These are phyloP conservation scores for Quercus gilva DNA, from an alignment of 306 rosid genomes.

Conservation along the genomic window DNA sequence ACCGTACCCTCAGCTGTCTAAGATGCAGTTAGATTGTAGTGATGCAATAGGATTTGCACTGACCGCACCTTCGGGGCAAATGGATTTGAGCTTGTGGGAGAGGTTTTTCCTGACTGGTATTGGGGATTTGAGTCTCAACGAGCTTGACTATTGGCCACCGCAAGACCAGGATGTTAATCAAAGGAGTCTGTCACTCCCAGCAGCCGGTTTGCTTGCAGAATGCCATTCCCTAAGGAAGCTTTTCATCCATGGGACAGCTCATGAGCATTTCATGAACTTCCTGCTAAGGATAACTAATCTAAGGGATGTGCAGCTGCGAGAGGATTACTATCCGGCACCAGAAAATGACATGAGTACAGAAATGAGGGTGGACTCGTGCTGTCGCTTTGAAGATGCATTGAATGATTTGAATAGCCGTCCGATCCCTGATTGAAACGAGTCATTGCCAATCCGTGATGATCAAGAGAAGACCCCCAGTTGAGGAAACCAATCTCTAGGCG, in stretches of 20 bases:
- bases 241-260: slow-evolving; percentile 78
- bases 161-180: slow-evolving; percentile 83
- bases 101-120: slow-evolving; percentile 77
- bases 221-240: slow-evolving; percentile 72
- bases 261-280: slow-evolving; percentile 81
- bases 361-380: slow-evolving; percentile 81
- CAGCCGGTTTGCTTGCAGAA: slow-evolving; percentile 69
- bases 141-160: slow-evolving; percentile 91
- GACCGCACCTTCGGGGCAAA: slow-evolving; percentile 76
- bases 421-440: slow-evolving; percentile 46
- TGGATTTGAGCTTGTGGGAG: slow-evolving; percentile 94
- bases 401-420: slow-evolving; percentile 65
- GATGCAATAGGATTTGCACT: slow-evolving; percentile 75
- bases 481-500: background rate
- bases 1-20: slow-evolving; percentile 56
- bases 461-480: background rate
- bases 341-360: slow-evolving; percentile 89
- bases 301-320: slow-evolving; percentile 81
- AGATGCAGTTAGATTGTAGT: slow-evolving; percentile 82
- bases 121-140: slow-evolving; percentile 51
- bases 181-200: slow-evolving; percentile 72
- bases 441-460: background rate
- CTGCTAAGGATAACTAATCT: slow-evolving; percentile 51
- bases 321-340: slow-evolving; percentile 84
- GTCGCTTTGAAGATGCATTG: slow-evolving; percentile 87